phyloP scores from a whole-genome alignment of 1,139 yeast genomes.

The Yamadazyma epiphylla region DNA sequence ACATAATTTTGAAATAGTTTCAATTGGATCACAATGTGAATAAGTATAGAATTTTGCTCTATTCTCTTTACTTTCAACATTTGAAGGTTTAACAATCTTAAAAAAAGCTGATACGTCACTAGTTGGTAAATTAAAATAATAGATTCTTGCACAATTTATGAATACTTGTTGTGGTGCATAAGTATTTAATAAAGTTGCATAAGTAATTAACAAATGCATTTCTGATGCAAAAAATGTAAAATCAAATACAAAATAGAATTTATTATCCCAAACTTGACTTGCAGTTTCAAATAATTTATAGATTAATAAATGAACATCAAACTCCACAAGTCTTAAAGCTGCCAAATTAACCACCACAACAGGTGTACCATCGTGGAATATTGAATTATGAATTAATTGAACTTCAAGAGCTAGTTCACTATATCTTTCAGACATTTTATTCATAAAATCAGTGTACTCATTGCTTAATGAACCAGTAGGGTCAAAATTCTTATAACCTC shows the following conservation, averaged over 20 bases:
- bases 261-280: slow-evolving; percentile 70
- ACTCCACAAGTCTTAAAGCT: slow-evolving; percentile 35
- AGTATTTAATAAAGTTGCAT: slow-evolving; percentile 31
- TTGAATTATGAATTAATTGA: slow-evolving; percentile 58
- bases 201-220: slow-evolving; percentile 17
- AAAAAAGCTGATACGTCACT: slow-evolving; percentile 24
- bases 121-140: slow-evolving; percentile 58
- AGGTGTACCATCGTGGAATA: slow-evolving; percentile 72
- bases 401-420: slow-evolving; percentile 38
- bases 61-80: slow-evolving; percentile 12
- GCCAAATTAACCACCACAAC: slow-evolving; percentile 54
- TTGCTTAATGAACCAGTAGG: slow-evolving; percentile 33
- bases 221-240: slow-evolving; percentile 56
- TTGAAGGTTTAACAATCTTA: slow-evolving; percentile 11
- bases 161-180: slow-evolving; percentile 48
- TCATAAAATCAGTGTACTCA: slow-evolving; percentile 70
- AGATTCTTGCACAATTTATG: slow-evolving; percentile 52
- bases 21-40: slow-evolving; percentile 48
- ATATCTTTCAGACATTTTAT: slow-evolving; percentile 57
- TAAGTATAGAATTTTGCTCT: slow-evolving; percentile 28
- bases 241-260: slow-evolving; percentile 62
- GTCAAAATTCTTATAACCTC: slow-evolving; percentile 34
- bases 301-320: slow-evolving; percentile 54
- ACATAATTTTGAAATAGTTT: slow-evolving; percentile 47
- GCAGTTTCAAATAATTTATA: slow-evolving; percentile 66